Conservation (phyloP, 2,329 filamentous ascomycete genomes). For the Claviceps capensis region DNA sequence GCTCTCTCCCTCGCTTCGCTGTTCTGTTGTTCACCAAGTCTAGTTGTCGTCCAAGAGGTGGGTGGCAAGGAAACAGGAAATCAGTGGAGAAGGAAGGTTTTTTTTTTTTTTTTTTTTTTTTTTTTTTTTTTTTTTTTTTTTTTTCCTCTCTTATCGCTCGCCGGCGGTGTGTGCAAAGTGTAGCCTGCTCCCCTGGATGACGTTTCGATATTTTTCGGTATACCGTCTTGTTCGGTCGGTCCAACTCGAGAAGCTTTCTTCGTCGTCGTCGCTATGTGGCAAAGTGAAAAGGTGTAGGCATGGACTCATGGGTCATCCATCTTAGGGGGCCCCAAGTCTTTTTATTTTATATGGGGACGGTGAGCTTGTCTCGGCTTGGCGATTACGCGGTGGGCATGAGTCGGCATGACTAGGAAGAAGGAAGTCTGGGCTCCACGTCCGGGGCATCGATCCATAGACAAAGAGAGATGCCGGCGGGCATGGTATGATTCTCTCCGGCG, state of each 20-base stretch:
- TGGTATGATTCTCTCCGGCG: neutral
- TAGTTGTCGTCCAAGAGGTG: neutral
- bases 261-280: neutral
- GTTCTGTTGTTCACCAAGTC: neutral
- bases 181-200: neutral
- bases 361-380: neutral
- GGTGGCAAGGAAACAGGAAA: neutral
- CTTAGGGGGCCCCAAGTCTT: neutral
- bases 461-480: neutral
- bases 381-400: neutral
- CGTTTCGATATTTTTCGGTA: too few species aligned
- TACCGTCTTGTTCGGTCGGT: neutral
- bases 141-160: neutral
- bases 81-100: neutral
- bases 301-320: neutral
- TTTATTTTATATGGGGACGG: neutral
- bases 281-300: neutral
- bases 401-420: neutral
- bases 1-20: neutral
- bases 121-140: neutral
- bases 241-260: neutral
- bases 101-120: neutral
- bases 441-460: neutral
- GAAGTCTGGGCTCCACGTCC: neutral
- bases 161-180: neutral